Conservation (phyloP, 2,329 filamentous ascomycete genomes). For the Alternaria longipes region DNA sequence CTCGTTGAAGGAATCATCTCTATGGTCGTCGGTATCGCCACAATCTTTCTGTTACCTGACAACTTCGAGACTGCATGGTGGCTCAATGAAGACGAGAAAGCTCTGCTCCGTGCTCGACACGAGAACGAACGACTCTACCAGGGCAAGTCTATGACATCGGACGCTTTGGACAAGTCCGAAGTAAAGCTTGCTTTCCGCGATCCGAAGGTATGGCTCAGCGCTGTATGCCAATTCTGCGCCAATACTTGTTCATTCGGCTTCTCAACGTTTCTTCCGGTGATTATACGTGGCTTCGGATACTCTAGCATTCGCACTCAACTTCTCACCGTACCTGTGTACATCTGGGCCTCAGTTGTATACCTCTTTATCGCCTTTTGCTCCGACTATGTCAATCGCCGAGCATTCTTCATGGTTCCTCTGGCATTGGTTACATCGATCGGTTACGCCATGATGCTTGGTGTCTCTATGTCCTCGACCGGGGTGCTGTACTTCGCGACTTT, state of each 20-base stretch:
- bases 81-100: not conserved
- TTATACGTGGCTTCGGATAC: not conserved
- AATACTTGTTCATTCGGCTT: not conserved
- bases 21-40: not conserved
- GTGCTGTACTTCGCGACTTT: not conserved
- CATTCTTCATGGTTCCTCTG: not conserved
- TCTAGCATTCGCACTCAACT: not conserved
- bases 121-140: not conserved
- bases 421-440: not conserved
- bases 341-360: not conserved
- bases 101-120: not conserved
- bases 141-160: not conserved
- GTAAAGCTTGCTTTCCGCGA: not conserved
- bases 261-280: not conserved
- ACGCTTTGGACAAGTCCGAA: not conserved
- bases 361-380: not conserved
- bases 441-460: not conserved
- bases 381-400: not conserved
- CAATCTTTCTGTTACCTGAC: not conserved
- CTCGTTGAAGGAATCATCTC: not conserved
- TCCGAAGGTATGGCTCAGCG: not conserved
- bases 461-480: not conserved
- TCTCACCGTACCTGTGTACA: not conserved
- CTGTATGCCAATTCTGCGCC: not conserved
- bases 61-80: not conserved